Base-by-base conservation (phyloP, 2,329 filamentous ascomycete species). In the Pezicula neosporulosa region DNA sequence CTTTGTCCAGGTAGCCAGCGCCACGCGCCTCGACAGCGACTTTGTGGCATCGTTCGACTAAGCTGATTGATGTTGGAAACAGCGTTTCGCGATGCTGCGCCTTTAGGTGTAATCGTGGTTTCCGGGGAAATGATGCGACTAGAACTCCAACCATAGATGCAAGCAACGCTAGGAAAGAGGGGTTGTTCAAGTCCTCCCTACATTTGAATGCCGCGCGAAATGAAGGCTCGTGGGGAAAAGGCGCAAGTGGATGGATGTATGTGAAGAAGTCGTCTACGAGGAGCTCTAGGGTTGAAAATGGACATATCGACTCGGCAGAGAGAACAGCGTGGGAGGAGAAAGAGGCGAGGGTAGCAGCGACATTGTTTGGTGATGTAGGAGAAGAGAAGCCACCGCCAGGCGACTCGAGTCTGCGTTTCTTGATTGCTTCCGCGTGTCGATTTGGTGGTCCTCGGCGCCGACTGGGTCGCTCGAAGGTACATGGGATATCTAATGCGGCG, bases 181-280 rank as follows among this genome's bases (percentile, higher is more conserved):
- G 80, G 57, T 82, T 83, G 6, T 76, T 79, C 48, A 83, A 75
- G 63, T 90, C 87, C 62, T 88, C 81, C 33, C 87, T 77, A 49
- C 78, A 77, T 7, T 77, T 76, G 66, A 90, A 88, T 1, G 83
- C 83, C 55, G 83, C 78, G 19, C 87, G 80, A 66, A 92, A 91
- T 4, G 86, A 87, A 0, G 87, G 86, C 64, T 91, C 86, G 66
- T 92, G 88, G 0, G 88, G 88, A 51, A 92, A 91, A 0, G 88
- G 88, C 52, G 81, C 82, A 8, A 92, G 76, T 1, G 88, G 88
- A 60, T 91, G 86, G 48, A 91, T 86, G 65, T 90, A 90, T 16
- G 85, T 90, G 70, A 91, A 92, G 76, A 89, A 92, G 70, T 92
- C 88, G 66, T 91, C 86, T 51, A 92, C 80, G 15, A 91, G 75